Evolutionary conservation across 2,329 filamentous ascomycete genomes (phyloP), one percentile per base, ranked within the genome.

Genomic region (Zymoseptoria tritici): DNA sequence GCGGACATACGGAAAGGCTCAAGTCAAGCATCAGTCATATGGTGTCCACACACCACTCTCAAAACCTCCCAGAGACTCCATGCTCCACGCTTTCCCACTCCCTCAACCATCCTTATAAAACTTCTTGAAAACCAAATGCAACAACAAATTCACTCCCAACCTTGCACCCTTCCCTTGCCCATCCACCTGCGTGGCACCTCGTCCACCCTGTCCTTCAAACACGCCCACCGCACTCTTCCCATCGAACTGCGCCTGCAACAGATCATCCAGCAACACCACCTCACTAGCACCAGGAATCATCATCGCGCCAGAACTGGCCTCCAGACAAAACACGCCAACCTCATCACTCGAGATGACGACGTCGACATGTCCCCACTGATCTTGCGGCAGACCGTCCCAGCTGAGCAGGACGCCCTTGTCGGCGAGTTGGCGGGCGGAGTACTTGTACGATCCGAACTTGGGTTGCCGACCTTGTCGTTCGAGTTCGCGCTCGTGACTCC

Each of bases 121-220:
- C 82, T 99, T 99, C 84, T 95, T 96, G 81, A 97, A 97, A 67
- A 99, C 84, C 75, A 97, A 80, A 81, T 99, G 94, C 80, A 99
- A 81, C 77, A 99, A 85, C 71, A 99, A 76, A 79, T 99, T 99
- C 71, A 99, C 94, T 75, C 97, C 97, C 71, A 99, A 83, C 76
- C 89, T 87, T 72, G 97, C 81, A 0, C 66, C 76, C 70, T 53
- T 67, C 63, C 3, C 67, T 65, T 55, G 54, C 63, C 56, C 59
- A 4, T 46, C 56, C 62, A 52, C 50, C 19, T 16, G 24, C 50
- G 6, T 57, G 59, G 58, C 59, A 31, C 36, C 36, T n/a, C 36
- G 13, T 61, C 68, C 52, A 6, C 73, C 73, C 3, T 72, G 74
- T 58, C 83, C 84, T 73, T 95, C 91, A 71, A 99, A 99, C 62